Base-by-base conservation (phyloP, 768 basidiomycete genomes). In the Cystobasidium onofrii region DNA sequence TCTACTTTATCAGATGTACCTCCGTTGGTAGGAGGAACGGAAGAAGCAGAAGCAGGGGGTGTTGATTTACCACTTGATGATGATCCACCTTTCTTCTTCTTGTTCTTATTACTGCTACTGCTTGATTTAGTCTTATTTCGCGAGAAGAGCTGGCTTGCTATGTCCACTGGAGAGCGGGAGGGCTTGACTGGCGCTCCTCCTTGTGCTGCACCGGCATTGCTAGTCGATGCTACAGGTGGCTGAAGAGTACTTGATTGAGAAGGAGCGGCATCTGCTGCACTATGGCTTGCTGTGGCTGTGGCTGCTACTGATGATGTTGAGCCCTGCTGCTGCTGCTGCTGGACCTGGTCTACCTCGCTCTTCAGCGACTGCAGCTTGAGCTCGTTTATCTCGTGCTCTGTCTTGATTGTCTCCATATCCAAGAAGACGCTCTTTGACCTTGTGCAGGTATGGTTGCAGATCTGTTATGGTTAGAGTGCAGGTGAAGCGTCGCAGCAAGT, bases 141-240 rank as follows among this genome's bases (percentile, higher is more conserved):
- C 1, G 63, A 64, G 63, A 64, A 64, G 36, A 64, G 63, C 25
- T 39, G 36, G 23, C 36, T 41, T 46, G 63, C 63, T 18, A 64
- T 39, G 39, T 64, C 36, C 33, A 64, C 63, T 27, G 63, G 63
- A 36, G 36, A 41, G 63, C 63, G 63, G 17, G 63, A 64, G 43
- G 36, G 34, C 18, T 50, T 50, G 15, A 50, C 9, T 50, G 46
- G n/a, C 4, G 15, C 46, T 4, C 41, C 41, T 9, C 41, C 41
- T 43, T 7, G 18, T 7, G 15, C 18, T 17, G 9, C 3, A 20
- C 12, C n/a, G 46, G 46, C n/a, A 20, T 20, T 50, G 4, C 15
- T 4, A 20, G 46, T 7, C 6, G 46, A 39, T 7, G n/a, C 10
- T 12, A 20, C 12, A 20, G 9, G 6, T 50, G 15, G 46, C 4